These are phyloP conservation scores for Solanum pimpinellifolium DNA, from an alignment of 257 asterid species.

Conservation along the genomic window DNA sequence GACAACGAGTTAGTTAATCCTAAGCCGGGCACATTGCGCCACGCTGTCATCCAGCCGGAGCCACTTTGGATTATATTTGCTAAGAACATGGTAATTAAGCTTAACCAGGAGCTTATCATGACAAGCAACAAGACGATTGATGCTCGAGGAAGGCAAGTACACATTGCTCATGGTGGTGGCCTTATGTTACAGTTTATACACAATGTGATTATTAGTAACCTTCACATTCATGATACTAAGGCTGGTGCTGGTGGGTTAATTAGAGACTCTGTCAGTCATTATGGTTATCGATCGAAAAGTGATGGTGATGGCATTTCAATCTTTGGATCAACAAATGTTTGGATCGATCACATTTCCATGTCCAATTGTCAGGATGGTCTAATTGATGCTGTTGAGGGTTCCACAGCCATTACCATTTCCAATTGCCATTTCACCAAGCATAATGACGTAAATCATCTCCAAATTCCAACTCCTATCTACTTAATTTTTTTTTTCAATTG, in stretches of 20 bases:
- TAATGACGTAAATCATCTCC: conserved; percentile 24
- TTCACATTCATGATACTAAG: conserved; percentile 31
- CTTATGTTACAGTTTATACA: conserved; percentile 32
- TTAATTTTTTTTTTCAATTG: background rate
- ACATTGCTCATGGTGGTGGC: conserved; percentile 41
- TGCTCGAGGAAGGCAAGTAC: conserved; percentile 47
- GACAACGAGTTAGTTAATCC: conserved; percentile 44
- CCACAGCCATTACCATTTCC: conserved; percentile 61
- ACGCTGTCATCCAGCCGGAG: conserved; percentile 35
- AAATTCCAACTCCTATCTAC: background rate
- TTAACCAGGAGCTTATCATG: conserved; percentile 38
- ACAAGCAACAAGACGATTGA: conserved; percentile 55
- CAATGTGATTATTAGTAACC: conserved; percentile 37
- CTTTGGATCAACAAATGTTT: conserved; percentile 35
- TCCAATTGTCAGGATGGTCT: conserved; percentile 44
- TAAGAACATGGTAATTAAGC: conserved; percentile 23
- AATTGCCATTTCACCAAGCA: conserved; percentile 46
- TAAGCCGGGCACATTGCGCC: conserved; percentile 39
- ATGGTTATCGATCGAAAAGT: conserved; percentile 21
- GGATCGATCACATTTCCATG: conserved; percentile 59
- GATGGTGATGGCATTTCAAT: conserved; percentile 52
- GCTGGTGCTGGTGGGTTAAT: conserved; percentile 35
- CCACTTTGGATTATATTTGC: conserved; percentile 52
- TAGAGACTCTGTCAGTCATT: conserved; percentile 34
- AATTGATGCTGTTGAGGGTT: conserved; percentile 39